Percentiles rank a stretch among this genome's conserved stretches.
Conservation (phyloP, 2,329 filamentous ascomycete genomes). For the Aspergillus thermomutatus region DNA sequence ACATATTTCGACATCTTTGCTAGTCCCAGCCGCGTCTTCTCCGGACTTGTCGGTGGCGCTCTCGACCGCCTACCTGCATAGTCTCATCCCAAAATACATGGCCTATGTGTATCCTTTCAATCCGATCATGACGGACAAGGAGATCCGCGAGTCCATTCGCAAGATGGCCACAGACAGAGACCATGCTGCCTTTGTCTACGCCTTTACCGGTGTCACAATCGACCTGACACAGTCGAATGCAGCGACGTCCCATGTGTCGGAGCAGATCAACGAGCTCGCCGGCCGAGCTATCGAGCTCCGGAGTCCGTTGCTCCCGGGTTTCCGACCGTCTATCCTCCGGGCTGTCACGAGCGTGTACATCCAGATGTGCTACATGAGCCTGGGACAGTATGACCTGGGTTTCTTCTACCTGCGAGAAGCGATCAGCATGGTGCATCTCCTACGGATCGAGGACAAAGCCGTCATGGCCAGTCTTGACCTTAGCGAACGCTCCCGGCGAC, state of each 20-base stretch:
- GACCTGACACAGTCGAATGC: conserved; percentile 35
- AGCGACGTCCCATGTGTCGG: conserved; percentile 27
- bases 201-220: conserved; percentile 46
- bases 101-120: conserved; percentile 47
- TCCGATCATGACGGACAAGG: conserved; percentile 43
- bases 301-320: conserved; percentile 37
- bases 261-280: conserved; percentile 23
- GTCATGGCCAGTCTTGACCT: conserved; percentile 28
- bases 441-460: conserved; percentile 43
- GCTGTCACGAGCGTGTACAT: conserved; percentile 53
- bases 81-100: conserved; percentile 46
- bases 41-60: conserved; percentile 6
- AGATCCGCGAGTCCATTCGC: conserved; percentile 33
- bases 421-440: conserved; percentile 45
- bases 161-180: conserved; percentile 39
- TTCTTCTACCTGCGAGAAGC: conserved; percentile 52
- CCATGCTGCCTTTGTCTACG: conserved; percentile 42
- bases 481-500: conserved; percentile 41
- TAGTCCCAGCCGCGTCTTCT: neutral
- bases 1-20: conserved; percentile 24
- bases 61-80: conserved; percentile 31
- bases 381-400: conserved; percentile 48
- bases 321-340: conserved; percentile 43
- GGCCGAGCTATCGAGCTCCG: conserved; percentile 36
- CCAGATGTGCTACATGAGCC: conserved; percentile 51